Base-by-base conservation (phyloP, 768 basidiomycete genomes). In the Strobilomyces echinocephalus region DNA sequence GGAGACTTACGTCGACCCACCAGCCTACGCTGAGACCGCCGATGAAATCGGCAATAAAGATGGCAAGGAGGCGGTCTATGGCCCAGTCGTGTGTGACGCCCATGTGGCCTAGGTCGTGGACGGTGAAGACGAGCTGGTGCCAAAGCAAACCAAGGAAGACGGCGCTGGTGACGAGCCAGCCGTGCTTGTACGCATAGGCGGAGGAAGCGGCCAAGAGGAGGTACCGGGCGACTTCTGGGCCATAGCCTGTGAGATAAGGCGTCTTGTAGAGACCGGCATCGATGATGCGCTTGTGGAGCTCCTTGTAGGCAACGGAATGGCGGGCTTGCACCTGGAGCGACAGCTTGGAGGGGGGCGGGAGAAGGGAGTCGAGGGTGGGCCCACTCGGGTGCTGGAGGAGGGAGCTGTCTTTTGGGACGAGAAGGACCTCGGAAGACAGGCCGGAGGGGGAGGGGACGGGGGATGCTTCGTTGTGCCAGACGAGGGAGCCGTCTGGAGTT, bases 1-100 rank as follows among this genome's bases (percentile, higher is more conserved):
- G 35, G 46, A 12, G n/a, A 83, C 93, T 74, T 62, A 95, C 94
- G 68, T 94, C 81, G 38, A 92, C 90, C 95, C 95, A 99, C 97
- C 97, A 99, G 38, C 94, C 91, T 21, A 97, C 79, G 66, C 94
- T 97, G 49, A 99, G 74, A 5, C 97, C 97, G 24, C 97, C 97
- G 44, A 94, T 75, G 63, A 86, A 91, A 67, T 93, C 82, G 0
- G 95, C 90, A 42, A 97, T 74, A 31, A 85, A 66, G 36, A 87
- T 95, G 12, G 83, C 87, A 34, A 95, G 72, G 35, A 92, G 63
- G 31, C 94, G 82, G 69, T 99, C 95, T 42, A 76, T 71, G 15
- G 77, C 69, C 88, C 92, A 95, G 63, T 87, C 73, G 55, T 95
- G 93, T 7, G 93, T 95, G 55, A 98, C 86, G 33, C 92, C 92